Evolutionary conservation across 306 rosid genomes (phyloP).

Genomic region (Nissolia schottii): DNA sequence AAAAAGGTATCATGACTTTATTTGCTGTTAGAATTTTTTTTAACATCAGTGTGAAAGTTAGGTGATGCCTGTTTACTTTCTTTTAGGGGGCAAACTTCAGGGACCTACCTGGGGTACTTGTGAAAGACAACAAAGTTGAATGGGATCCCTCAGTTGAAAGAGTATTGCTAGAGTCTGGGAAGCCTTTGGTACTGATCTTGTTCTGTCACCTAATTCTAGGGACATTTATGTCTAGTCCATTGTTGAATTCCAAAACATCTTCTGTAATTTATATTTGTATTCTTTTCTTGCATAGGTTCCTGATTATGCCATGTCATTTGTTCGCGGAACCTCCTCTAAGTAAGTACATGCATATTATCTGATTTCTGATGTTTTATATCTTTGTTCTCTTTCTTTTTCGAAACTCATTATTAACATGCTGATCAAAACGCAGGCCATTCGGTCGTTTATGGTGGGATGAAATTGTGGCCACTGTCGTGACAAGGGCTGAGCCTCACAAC

Average conservation of each 20-base stretch:
- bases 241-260: not conserved
- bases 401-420: not conserved
- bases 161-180: constrained; percentile 29
- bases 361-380: not conserved
- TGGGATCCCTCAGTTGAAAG: constrained; percentile 41
- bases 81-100: constrained; percentile 44
- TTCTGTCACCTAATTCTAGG: not conserved
- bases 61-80: not conserved
- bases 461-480: constrained; percentile 37
- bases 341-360: constrained; percentile 11
- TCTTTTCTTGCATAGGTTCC: constrained; percentile 27
- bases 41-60: not conserved
- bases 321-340: constrained; percentile 34
- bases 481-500: constrained; percentile 41
- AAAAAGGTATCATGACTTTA: constrained; percentile 26
- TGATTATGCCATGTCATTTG: constrained; percentile 37
- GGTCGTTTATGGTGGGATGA: constrained; percentile 51
- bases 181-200: constrained; percentile 36
- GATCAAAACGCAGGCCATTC: constrained; percentile 27
- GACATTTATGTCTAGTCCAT: not conserved
- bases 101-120: constrained; percentile 36
- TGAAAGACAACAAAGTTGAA: constrained; percentile 32
- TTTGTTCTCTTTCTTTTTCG: not conserved
- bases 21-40: not conserved
- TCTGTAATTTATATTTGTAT: not conserved